phyloP scores from a whole-genome alignment of 164 flowering plant genomes.

The Umbilicus rupestris region DNA sequence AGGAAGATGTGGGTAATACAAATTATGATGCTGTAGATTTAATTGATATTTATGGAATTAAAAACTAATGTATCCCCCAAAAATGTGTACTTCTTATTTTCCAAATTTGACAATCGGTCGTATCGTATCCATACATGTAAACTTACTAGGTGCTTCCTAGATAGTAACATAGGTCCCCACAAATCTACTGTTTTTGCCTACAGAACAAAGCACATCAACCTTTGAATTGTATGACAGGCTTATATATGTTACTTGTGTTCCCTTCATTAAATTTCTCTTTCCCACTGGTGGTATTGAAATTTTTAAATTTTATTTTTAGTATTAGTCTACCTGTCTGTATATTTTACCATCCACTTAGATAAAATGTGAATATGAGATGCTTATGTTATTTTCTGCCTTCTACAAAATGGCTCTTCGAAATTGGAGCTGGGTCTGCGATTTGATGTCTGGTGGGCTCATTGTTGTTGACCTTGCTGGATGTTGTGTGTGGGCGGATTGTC shows the following conservation, averaged over 20 bases:
- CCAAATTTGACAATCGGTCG: too few species aligned
- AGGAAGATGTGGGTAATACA: too few species aligned
- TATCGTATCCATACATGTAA: too few species aligned
- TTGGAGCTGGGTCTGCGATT: constrained; percentile 93
- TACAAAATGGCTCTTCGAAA: constrained; percentile 71
- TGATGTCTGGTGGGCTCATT: constrained; percentile 35
- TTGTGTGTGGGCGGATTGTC: constrained; percentile 44
- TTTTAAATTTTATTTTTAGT: neutral
- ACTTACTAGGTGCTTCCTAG: too few species aligned
- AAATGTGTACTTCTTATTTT: too few species aligned
- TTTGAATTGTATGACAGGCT: neutral
- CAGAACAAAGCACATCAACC: neutral
- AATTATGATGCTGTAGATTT: too few species aligned
- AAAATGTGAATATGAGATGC: constrained; percentile 24
- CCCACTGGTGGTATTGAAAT: neutral
- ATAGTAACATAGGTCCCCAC: neutral
- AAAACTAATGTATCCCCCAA: too few species aligned
- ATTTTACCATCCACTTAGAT: neutral
- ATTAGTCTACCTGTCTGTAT: neutral
- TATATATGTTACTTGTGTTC: neutral
- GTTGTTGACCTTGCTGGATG: constrained; percentile 53
- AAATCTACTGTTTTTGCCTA: neutral
- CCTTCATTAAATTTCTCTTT: too few species aligned
- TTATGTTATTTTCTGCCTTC: constrained; percentile 76
- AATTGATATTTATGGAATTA: too few species aligned